phyloP scores from a whole-genome alignment of 768 basidiomycete species.

The Russula griseocarnosa region DNA sequence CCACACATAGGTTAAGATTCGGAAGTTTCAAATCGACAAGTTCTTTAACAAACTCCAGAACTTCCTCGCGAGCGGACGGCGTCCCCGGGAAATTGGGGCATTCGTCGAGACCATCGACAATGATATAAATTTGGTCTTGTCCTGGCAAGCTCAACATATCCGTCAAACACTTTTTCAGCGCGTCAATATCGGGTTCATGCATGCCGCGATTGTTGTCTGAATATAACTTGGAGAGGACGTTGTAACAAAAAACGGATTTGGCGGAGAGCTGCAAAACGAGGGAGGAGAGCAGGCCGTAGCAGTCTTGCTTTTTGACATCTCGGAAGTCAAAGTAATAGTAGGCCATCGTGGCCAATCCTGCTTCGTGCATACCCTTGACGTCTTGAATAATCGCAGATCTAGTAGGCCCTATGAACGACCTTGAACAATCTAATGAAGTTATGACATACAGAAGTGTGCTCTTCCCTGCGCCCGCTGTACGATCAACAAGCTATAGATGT shows the following conservation, averaged over 20 bases:
- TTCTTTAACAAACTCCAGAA: background rate
- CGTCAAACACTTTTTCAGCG: no score
- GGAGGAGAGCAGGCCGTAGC: conserved; percentile 1
- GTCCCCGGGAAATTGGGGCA: no score
- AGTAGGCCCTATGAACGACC: background rate
- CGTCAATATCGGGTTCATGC: no score
- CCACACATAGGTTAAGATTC: background rate
- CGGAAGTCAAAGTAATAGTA: conserved; percentile 19
- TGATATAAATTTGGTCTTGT: no score
- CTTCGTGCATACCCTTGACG: background rate
- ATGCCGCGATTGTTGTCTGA: no score
- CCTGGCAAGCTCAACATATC: no score
- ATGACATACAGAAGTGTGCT: conserved; percentile 11
- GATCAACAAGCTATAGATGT: background rate
- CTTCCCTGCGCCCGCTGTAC: conserved; percentile 5
- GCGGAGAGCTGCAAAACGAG: conserved; percentile 3
- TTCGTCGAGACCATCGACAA: no score
- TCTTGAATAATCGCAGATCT: conserved; percentile 11
- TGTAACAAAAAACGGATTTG: background rate
- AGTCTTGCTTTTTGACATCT: conserved; percentile 6
- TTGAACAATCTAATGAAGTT: background rate
- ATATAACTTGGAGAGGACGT: conserved; percentile 6
- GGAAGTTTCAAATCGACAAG: background rate
- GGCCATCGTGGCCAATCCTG: conserved; percentile 6
- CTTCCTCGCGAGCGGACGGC: background rate